Base-by-base conservation (phyloP, 805 yeast genomes). In the Candida khao-thaluensis region DNA sequence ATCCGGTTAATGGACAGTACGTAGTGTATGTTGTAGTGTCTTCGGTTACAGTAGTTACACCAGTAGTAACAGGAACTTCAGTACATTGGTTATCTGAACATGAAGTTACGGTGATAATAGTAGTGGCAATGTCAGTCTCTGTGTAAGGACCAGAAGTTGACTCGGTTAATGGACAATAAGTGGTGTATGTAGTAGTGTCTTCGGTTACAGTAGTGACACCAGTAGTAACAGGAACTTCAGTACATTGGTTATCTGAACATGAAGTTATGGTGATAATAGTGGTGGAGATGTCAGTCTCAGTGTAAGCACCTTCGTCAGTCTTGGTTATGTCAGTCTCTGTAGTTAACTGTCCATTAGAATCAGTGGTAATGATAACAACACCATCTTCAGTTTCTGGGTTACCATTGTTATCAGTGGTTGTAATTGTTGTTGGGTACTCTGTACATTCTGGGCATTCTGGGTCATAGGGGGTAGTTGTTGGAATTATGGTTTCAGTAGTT, bases 171-270 rank as follows among this genome's bases (percentile, higher is more conserved):
- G 54, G 54, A 39, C 51, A 47, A 26, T 30, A 40, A 12, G 48
- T 35, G 17, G 49, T 31, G 34, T 43, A 33, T 16, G 42, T 16
- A 17, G 47, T 38, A 11, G 42, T 17, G 17, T 48, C 53, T 8
- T 66, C 69, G 11, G 53, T 43, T 3, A 47, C 60, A 10, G 69
- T 60, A 25, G 62, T 60, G 30, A 62, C 41, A 36, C 70, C 70
- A 34, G 66, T 56, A 36, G 71, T 64, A 30, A 55, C 52, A n/a
- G 66, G 50, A 26, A 44, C 49, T n/a, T 38, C 34, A 11, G 49
- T 22, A 47, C 72, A 66, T 42, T 45, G 53, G 47, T 62, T 30
- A 38, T 56, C 56, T 5, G 53, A 41, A 45, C 72, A 66, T 17
- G 47, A 18, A 26, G 28, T 33, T 6, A 17, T 33, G 16, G 37